Conservation (phyloP, 2,329 filamentous ascomycete genomes). For the Phoma sp. region DNA sequence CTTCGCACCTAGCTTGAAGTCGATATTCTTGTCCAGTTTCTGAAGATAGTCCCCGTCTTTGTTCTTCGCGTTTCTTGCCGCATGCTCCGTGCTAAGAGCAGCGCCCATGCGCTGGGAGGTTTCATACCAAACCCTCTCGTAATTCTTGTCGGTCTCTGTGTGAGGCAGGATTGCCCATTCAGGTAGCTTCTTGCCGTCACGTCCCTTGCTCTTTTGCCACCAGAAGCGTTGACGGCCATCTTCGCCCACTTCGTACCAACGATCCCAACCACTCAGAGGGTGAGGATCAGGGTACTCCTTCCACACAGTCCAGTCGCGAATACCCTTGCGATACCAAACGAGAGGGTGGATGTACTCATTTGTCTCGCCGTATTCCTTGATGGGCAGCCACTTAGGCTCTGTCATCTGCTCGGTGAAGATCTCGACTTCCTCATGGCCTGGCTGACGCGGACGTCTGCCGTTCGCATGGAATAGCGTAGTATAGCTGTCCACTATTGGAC, state of each 20-base stretch:
- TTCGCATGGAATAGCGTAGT: conserved; percentile 52
- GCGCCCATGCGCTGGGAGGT: conserved; percentile 24
- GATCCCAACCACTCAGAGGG: conserved; percentile 33
- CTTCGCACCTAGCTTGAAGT: conserved; percentile 32
- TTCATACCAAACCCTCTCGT: conserved; percentile 40
- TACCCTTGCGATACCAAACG: conserved; percentile 32
- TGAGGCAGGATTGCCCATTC: conserved; percentile 42
- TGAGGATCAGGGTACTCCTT: conserved; percentile 21
- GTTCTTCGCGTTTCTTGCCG: conserved; percentile 10
- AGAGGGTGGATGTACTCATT: conserved; percentile 61
- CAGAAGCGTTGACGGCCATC: conserved; percentile 30
- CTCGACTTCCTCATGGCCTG: conserved; percentile 52
- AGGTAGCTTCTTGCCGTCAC: conserved; percentile 20
- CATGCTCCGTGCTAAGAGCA: too few relatives aligned
- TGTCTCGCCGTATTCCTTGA: too few relatives aligned
- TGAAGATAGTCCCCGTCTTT: conserved; percentile 32
- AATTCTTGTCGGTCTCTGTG: conserved; percentile 28
- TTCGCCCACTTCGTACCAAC: neutral
- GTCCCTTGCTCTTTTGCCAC: conserved; percentile 30
- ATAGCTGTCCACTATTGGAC: conserved; percentile 52
- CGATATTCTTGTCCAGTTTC: conserved; percentile 32
- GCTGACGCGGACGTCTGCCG: conserved; percentile 52
- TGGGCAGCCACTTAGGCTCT: conserved; percentile 22
- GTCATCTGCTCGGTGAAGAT: too few relatives aligned
- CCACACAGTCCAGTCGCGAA: conserved; percentile 36